Base-by-base conservation (phyloP, 345 rosid genomes). In the Bretschneidera sinensis region DNA sequence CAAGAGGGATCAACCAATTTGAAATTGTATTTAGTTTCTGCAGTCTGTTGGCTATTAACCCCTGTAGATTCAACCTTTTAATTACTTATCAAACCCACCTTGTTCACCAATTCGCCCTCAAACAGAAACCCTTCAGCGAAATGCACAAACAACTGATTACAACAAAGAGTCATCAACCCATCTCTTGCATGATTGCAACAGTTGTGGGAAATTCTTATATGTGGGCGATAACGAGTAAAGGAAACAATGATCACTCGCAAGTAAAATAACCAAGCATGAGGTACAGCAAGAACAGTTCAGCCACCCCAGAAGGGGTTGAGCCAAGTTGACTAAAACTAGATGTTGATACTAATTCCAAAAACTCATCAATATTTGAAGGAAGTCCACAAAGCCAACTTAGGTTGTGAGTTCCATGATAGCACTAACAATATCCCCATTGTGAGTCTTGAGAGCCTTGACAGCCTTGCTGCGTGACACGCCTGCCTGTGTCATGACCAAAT, bases 401-500 rank as follows among this genome's bases (percentile, higher is more conserved):
- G 85, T 82, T 43, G 95, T 87, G 49, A 90, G 95, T 75, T 87
- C 97, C 95, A 87, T 90, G 57, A 91, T 91, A 8, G 97, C 96
- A 62, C 92, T 80, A 55, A 91, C 97, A 66, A 91, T 91, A 68
- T 91, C 96, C n/a, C 96, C 97, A 43, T 69, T 70, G 55, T 72
- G 75, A 23, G 83, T 50, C 81, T 82, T 85, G 70, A 91, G 91
- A 47, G 96, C 91, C 70, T 78, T 87, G 31, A 87, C 92, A 17
- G 97, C 92, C 74, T 78, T 91, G 80, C 74, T 63, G 53, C 81
- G 79, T 0, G 92, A 79, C 11, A 85, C 86, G 47, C 92, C 85
- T 6, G 96, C 91, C 71, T 86, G 96, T 57, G 96, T 89, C 92
- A 86, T 81, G 39, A 86, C 92, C 78, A 86, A 74, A 55, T 89